A percentile compares a stretch with the other conserved stretches of the same genome.
Conservation (phyloP, 2,329 filamentous ascomycete species). For the Epichloe sp. region DNA sequence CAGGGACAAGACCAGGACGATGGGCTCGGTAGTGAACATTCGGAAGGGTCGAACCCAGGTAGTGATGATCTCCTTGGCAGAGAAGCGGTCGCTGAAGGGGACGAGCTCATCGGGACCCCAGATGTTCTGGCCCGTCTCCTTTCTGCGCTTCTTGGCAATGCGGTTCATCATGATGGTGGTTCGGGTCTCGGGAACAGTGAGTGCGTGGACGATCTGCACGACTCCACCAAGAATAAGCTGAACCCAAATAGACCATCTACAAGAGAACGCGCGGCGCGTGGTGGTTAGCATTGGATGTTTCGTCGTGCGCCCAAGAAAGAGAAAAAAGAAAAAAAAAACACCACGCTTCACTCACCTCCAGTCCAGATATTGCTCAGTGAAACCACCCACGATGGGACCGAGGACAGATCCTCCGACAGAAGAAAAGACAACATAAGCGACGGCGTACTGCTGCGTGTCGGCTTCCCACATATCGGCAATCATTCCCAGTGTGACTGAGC, state of each 20-base stretch:
- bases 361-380: constrained; percentile 50
- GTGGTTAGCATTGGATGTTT: background rate
- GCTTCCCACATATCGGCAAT: constrained; percentile 62
- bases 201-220: constrained; percentile 53
- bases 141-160: constrained; percentile 62
- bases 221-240: constrained; percentile 65
- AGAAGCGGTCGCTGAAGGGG: constrained; percentile 45
- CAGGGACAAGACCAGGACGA: constrained; percentile 56
- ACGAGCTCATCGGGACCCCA: constrained; percentile 63
- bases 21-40: constrained; percentile 64
- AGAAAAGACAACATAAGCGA: constrained; percentile 65
- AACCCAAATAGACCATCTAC: constrained; percentile 62
- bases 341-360: constrained; percentile 40
- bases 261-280: no score
- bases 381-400: constrained; percentile 67
- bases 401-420: constrained; percentile 67
- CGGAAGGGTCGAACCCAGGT: constrained; percentile 54
- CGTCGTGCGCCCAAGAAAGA: background rate
- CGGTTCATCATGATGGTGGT: constrained; percentile 65
- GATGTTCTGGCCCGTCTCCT: constrained; percentile 44
- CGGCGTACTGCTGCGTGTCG: constrained; percentile 60
- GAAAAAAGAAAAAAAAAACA: background rate
- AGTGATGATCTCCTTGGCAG: constrained; percentile 38
- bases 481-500: constrained; percentile 63
- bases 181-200: constrained; percentile 66